phyloP scores from a whole-genome alignment of 2,329 filamentous ascomycete species.

The Fusarium sp. region DNA sequence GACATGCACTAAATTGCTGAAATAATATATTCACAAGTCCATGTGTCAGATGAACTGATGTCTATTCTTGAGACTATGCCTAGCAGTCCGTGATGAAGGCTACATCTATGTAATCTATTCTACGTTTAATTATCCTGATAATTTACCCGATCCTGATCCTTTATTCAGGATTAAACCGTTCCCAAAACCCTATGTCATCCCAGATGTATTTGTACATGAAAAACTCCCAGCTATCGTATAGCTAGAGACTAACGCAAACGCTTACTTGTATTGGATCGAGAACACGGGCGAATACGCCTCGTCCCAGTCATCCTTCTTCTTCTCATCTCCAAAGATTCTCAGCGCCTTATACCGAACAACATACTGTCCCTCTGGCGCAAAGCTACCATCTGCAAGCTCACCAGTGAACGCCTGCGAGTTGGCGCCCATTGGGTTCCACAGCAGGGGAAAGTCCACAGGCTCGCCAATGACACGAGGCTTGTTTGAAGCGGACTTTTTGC shows the following conservation, averaged over 20 bases:
- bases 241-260: background rate
- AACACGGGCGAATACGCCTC: constrained; percentile 60
- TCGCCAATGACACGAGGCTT: constrained; percentile 60
- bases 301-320: constrained; percentile 64
- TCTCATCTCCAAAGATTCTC: constrained; percentile 65
- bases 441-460: constrained; percentile 59
- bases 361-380: constrained; percentile 66
- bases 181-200: background rate
- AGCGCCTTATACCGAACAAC: constrained; percentile 65
- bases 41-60: constrained; percentile 3
- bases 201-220: constrained; percentile 25
- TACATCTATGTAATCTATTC: constrained; percentile 5
- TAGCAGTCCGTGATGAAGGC: background rate
- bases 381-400: constrained; percentile 62
- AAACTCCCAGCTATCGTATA: too few relatives aligned
- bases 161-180: background rate
- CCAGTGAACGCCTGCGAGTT: constrained; percentile 61
- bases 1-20: background rate
- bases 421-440: constrained; percentile 51
- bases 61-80: background rate
- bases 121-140: constrained; percentile 6
- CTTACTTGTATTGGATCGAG: constrained; percentile 59
- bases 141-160: background rate
- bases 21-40: background rate
- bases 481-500: constrained; percentile 44